Conservation (phyloP, 192 early-diverging fungal genomes). For the Entomortierella beljakovae region DNA sequence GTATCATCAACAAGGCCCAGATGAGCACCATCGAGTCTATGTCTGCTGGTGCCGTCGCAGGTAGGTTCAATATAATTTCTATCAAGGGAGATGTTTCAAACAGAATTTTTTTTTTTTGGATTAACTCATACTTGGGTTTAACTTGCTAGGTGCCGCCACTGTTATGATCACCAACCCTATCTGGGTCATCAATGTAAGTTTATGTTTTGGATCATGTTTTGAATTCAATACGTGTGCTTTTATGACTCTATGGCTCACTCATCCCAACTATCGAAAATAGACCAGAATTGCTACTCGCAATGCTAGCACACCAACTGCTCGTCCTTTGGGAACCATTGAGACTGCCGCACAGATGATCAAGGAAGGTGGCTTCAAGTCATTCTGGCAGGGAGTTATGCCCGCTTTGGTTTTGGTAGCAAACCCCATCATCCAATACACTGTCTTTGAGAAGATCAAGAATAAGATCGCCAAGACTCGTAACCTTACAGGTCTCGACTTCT, state of each 20-base stretch:
- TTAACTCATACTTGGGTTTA: constrained; percentile 3
- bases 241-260: too few relatives aligned
- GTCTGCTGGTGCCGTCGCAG: constrained; percentile 93
- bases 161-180: constrained; percentile 96
- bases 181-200: constrained; percentile 95
- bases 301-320: constrained; percentile 59
- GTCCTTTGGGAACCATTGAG: constrained; percentile 58
- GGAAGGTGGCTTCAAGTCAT: constrained; percentile 87
- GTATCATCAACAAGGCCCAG: constrained; percentile 79
- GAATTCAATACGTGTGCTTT: too few relatives aligned
- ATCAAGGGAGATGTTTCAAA: too few relatives aligned
- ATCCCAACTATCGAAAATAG: constrained; percentile 37
- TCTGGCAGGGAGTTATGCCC: constrained; percentile 94
- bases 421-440: constrained; percentile 99
- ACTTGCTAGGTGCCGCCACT: constrained; percentile 67
- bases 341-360: constrained; percentile 82
- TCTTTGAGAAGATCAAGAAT: constrained; percentile 94
- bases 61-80: too few relatives aligned
- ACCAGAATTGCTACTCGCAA: constrained; percentile 90
- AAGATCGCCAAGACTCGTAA: constrained; percentile 64
- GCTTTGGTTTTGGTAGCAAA: constrained; percentile 99
- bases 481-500: constrained; percentile 90
- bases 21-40: constrained; percentile 93
- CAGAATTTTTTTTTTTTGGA: neutral
- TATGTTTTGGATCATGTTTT: neutral